These are phyloP conservation scores for Fusarium sambucinum DNA, from an alignment of 2,329 filamentous ascomycete genomes.

Conservation along the genomic window DNA sequence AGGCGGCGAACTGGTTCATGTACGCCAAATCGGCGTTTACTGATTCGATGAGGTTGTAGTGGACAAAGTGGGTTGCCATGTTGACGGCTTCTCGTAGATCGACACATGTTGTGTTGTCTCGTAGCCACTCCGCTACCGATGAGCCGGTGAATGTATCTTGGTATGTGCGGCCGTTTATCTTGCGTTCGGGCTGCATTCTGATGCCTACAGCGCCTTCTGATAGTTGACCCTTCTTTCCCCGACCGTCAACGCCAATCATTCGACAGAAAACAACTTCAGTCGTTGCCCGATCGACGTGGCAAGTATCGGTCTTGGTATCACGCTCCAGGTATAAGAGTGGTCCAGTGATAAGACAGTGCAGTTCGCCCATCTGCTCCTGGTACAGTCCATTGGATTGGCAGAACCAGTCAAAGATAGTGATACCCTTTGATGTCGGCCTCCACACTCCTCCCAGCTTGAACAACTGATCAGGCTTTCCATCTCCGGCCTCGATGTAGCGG, in stretches of 20 bases:
- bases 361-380: constrained; percentile 87
- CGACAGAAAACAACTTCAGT: constrained; percentile 94
- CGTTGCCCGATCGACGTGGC: constrained; percentile 86
- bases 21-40: constrained; percentile 77
- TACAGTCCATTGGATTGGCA: constrained; percentile 95
- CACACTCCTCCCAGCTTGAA: constrained; percentile 89
- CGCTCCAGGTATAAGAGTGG: constrained; percentile 91
- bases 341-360: constrained; percentile 83
- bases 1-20: constrained; percentile 69
- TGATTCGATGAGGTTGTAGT: constrained; percentile 83
- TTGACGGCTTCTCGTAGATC: constrained; percentile 88
- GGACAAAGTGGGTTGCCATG: constrained; percentile 84
- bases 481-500: constrained; percentile 91
- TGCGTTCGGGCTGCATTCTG: constrained; percentile 89
- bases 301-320: constrained; percentile 84
- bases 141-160: constrained; percentile 89
- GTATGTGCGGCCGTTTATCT: constrained; percentile 78
- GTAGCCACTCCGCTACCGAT: constrained; percentile 91
- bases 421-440: constrained; percentile 96
- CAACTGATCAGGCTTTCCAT: constrained; percentile 81
- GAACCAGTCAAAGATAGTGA: constrained; percentile 90
- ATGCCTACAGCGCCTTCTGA: constrained; percentile 57
- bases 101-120: constrained; percentile 96
- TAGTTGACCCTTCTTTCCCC: constrained; percentile 82
- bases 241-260: constrained; percentile 83